Base-by-base conservation (phyloP, 2,329 filamentous ascomycete species). In the Cladobotryum protrusum region DNA sequence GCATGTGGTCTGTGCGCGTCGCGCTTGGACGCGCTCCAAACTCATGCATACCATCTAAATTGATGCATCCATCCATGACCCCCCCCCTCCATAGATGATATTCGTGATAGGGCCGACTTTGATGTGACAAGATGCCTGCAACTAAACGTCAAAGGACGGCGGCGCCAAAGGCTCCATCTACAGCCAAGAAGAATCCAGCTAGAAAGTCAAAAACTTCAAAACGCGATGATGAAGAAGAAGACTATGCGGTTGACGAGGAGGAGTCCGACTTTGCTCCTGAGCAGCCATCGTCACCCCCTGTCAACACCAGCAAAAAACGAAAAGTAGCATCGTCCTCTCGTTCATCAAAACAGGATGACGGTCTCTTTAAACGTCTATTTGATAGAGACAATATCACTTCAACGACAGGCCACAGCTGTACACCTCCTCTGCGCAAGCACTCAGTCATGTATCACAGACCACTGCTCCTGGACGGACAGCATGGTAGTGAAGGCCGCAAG, bases 391-490 rank as follows among this genome's bases (percentile, higher is more conserved):
- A 34, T n/a, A 15, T 32, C n/a, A 33, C 39, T 11, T 20, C 51
- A n/a, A 33, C 43, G 17, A 48, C 18, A 32, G 43, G 24, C 24
- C 24, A 54, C 24, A 20, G 53, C 2, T 61, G 58, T 42, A 19
- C 43, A 15, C 51, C 54, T 4, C 51, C 54, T 5, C 35, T 33
- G 13, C 57, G 58, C 4, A 52, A 14, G 3, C 58, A 60, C 37
- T 50, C 53, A 14, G 13, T 52, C 41, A 35, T 56, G 29, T 81
- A 81, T 50, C 78, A 81, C 58, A 66, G 67, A 2, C 77, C 78
- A 0, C 63, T 75, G 4, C 66, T 81, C 3, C 67, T 81, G 2
- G 63, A 71, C 50, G 65, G 60, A 2, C 19, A 60, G 2, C 60
- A 67, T 15, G 69, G 64, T 15, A 53, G 54, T 4, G 37, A 60